phyloP scores from a whole-genome alignment of 1,284 basidiomycete species.

The Malassezia nana region DNA sequence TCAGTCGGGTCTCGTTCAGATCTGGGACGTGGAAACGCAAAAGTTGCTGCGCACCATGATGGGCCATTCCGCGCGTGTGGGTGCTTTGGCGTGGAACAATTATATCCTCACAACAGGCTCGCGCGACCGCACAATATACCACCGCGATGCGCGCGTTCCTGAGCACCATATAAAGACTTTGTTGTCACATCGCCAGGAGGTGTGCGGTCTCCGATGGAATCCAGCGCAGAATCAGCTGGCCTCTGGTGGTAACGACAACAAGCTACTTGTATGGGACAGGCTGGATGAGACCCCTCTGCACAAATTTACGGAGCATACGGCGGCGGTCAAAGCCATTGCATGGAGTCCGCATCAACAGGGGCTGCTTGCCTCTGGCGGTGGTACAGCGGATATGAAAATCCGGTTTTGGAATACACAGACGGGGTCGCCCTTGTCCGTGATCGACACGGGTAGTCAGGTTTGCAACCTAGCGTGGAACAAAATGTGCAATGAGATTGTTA shows the following conservation, averaged over 20 bases:
- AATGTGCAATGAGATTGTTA: conserved; percentile 86
- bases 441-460: conserved; percentile 54
- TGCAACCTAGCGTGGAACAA: conserved; percentile 95
- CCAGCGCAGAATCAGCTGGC: conserved; percentile 66
- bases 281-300: conserved; percentile 59
- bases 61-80: conserved; percentile 79
- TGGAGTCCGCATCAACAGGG: conserved; percentile 94
- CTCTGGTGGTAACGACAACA: conserved; percentile 95
- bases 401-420: conserved; percentile 91
- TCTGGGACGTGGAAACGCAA: conserved; percentile 81
- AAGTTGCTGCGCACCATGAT: conserved; percentile 67
- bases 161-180: conserved; percentile 67
- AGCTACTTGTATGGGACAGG: conserved; percentile 88
- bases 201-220: conserved; percentile 92
- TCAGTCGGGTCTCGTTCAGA: conserved; percentile 72
- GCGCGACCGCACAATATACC: conserved; percentile 77
- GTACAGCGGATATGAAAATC: conserved; percentile 91
- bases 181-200: conserved; percentile 80
- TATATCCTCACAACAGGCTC: conserved; percentile 82
- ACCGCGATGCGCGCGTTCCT: conserved; percentile 73
- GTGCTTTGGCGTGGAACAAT: conserved; percentile 85
- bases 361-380: conserved; percentile 87
- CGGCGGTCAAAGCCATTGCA: conserved; percentile 92
- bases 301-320: conserved; percentile 91
- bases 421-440: conserved; percentile 61